Evolutionary conservation across 768 basidiomycete genomes (phyloP).

Genomic region (Lactarius hengduanensis): DNA sequence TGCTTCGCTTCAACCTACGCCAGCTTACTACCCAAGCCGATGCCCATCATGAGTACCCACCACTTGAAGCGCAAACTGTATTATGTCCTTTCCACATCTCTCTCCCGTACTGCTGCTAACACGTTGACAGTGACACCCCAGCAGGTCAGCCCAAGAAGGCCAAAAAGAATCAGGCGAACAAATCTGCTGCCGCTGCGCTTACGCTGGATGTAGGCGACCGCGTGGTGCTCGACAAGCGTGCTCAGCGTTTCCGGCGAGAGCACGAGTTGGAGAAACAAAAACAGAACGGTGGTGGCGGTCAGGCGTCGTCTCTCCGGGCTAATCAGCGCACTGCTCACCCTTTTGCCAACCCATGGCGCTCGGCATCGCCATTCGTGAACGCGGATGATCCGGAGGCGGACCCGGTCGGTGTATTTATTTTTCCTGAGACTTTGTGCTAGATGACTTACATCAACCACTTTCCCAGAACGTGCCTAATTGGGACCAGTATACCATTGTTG

Average conservation of each 20-base stretch:
- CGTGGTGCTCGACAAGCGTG: conserved; percentile 70
- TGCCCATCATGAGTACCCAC: conserved; percentile 40
- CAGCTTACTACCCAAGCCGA: conserved; percentile 62
- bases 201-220: conserved; percentile 61
- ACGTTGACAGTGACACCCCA: conserved; percentile 13
- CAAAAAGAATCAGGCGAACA: conserved; percentile 51
- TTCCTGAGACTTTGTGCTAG: conserved; percentile 20
- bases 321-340: conserved; percentile 53
- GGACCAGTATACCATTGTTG: conserved; percentile 95
- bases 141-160: conserved; percentile 45
- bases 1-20: conserved; percentile 8
- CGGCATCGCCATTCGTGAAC: conserved; percentile 49
- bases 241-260: conserved; percentile 87
- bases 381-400: conserved; percentile 71
- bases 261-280: conserved; percentile 82
- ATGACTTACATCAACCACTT: neutral
- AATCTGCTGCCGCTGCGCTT: conserved; percentile 25
- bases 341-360: conserved; percentile 41
- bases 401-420: conserved; percentile 48
- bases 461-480: conserved; percentile 90
- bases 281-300: conserved; percentile 36
- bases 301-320: conserved; percentile 36
- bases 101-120: neutral
- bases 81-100: conserved; percentile 35
- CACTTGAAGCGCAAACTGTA: conserved; percentile 72